Evolutionary conservation across 441 rosid genomes (phyloP), one percentile per base, ranked within the genome.

Genomic region (Isatis lusitanica): DNA sequence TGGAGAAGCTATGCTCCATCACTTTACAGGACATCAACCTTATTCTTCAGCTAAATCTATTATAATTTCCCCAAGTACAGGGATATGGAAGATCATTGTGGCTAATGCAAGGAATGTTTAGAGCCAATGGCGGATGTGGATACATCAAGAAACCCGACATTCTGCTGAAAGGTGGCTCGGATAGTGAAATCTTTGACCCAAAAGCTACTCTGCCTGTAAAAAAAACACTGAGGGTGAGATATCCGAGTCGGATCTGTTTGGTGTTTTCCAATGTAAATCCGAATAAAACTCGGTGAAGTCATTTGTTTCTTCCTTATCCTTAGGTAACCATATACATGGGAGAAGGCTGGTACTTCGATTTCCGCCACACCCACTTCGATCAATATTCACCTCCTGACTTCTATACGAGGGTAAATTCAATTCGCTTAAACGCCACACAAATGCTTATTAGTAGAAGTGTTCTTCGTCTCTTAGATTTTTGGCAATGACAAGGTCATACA

Each of bases 91-190:
- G 84, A 76, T 83, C 83, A 63, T 68, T 88, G 26, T 83, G 87
- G 88, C 77, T 78, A 63, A 88, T 88, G 92, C 92, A 87, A 31
- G 92, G 90, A 62, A 87, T 84, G 90, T 85, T 87, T 70, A 81
- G 85, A 78, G 84, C 85, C 31, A 86, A 88, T 52, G 92, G 90
- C 3, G 85, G 84, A 16, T 88, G 89, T 63, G 91, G 91, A 40
- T 87, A 85, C 66, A 80, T 87, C 58, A 85, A 81, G 78, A 87
- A 87, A 78, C 89, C 92, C 0, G 78, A 81, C 15, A 79, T 85
- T 73, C 74, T 88, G 21, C 74, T 85, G 79, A 62, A 73, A 47
- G 66, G 71, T 62, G 87, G 84, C 64, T 78, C 85, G 17, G 43
- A 85, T 55, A 74, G 70, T 46, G 84, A 85, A 65, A 81, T 89